Evolutionary conservation across 345 rosid species (phyloP).

Genomic region (Streptanthus diversifolius): DNA sequence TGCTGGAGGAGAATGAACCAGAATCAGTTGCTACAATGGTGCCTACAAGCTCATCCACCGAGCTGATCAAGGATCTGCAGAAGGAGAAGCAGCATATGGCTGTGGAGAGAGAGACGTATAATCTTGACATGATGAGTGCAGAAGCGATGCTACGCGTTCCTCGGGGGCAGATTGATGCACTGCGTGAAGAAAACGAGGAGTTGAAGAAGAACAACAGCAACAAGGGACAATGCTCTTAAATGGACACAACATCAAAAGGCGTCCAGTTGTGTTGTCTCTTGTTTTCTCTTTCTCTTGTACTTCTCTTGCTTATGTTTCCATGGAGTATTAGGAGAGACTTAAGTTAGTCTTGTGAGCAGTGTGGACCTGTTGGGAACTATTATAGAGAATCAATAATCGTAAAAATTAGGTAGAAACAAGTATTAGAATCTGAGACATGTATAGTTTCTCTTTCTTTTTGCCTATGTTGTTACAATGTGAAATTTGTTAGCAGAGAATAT

Average conservation of each 20-base stretch:
- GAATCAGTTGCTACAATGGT: neutral
- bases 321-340: neutral
- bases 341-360: neutral
- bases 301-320: neutral
- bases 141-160: conserved; percentile 53
- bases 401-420: neutral
- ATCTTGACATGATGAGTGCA: conserved; percentile 55
- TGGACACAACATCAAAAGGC: neutral
- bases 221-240: neutral
- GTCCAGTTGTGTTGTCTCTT: neutral
- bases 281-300: neutral
- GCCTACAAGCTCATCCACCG: neutral
- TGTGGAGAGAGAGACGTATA: conserved; percentile 48
- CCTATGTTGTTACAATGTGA: neutral
- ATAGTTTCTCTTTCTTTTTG: neutral
- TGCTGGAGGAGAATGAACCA: neutral
- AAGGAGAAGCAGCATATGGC: conserved; percentile 56
- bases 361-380: neutral
- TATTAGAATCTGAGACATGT: neutral
- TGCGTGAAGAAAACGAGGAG: conserved; percentile 54
- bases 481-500: too few relatives aligned
- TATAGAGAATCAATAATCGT: neutral
- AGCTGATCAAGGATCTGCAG: conserved; percentile 48
- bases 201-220: conserved; percentile 41
- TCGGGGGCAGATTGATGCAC: conserved; percentile 39